Evolutionary conservation across 1,284 basidiomycete species (phyloP).

Genomic region (Ustilago loliicola): DNA sequence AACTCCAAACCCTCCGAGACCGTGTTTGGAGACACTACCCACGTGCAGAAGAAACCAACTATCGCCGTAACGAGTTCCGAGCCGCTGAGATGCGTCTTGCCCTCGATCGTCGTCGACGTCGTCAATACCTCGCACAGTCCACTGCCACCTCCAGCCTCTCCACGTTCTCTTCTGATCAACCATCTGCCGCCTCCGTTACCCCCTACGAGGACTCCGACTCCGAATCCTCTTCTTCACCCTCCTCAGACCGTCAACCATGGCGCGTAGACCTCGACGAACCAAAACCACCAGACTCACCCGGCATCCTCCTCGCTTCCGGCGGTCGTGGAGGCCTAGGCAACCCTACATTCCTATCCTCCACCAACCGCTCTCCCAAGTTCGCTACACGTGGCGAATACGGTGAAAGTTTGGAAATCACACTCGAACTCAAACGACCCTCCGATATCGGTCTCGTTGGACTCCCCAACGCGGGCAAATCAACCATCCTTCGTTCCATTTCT

Average conservation of each 20-base stretch:
- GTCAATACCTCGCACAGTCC: constrained; percentile 21
- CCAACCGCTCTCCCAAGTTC: constrained; percentile 70
- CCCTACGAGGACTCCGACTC: constrained; percentile 33
- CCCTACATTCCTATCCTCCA: constrained; percentile 80
- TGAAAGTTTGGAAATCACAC: constrained; percentile 82
- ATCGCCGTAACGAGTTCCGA: constrained; percentile 59
- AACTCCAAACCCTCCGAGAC: constrained; percentile 54
- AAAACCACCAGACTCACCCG: constrained; percentile 58
- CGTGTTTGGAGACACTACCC: constrained; percentile 69
- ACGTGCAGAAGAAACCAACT: constrained; percentile 64
- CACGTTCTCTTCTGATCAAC: constrained; percentile 20
- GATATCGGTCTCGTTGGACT: constrained; percentile 96
- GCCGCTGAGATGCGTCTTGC: constrained; percentile 62
- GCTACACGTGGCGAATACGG: constrained; percentile 79
- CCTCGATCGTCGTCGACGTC: constrained; percentile 52
- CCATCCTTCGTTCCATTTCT: constrained; percentile 88
- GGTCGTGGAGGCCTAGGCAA: constrained; percentile 91
- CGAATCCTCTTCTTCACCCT: background rate
- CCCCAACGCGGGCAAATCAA: constrained; percentile 86
- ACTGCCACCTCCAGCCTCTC: constrained; percentile 21
- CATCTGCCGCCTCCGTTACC: constrained; percentile 49
- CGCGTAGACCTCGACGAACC: constrained; percentile 57
- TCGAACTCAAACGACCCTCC: constrained; percentile 95
- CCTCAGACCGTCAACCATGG: constrained; percentile 31
- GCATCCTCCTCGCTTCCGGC: constrained; percentile 74